Evolutionary conservation across 2,329 filamentous ascomycete genomes (phyloP), one percentile per base, ranked within the genome.

Genomic region (Trichoderma semiorbis): DNA sequence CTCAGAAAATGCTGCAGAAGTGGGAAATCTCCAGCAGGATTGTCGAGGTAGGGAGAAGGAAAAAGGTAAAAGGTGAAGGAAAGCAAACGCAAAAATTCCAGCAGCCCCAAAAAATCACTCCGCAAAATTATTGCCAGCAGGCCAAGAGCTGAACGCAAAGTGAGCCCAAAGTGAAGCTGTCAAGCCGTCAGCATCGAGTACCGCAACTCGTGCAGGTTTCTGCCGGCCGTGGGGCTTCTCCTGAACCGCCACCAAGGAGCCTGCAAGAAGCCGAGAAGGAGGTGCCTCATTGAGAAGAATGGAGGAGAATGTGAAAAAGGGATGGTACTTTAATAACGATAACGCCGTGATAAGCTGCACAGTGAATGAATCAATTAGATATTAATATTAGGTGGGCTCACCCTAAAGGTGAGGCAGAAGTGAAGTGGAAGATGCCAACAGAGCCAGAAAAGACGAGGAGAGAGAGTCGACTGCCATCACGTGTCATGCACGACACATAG

Each of bases 121-220:
- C 57, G 14, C 21, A 53, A 36, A 50, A 34, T 57, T 28, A 32
- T 21, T 47, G 47, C 39, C 60, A 32, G 50, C 16, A 14, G 50
- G 39, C 30, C 47, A 21, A 60, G 50, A 28, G 34, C 32, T 32
- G 47, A 65, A n/a, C 32, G 7, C 39, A 36, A 72, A 26, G 16
- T 65, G 47, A 65, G 69, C 2, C n/a, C 30, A 47, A 65, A 62
- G 60, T 70, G 67, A 72, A 32, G 39, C 10, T n/a, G 39, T 62
- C 28, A 12, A 34, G 34, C 11, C 30, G 21, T 47, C 32, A 24
- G 16, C 2, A 18, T 32, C 58, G 14, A 30, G 60, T 64, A n/a
- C 60, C 32, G 24, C 68, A 50, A 55, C 68, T 58, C 60, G 30
- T 43, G 18, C 21, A 64, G 24, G 18, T 39, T 70, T 70, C 65